These are phyloP conservation scores for Trichoderma cornu-damae DNA, from an alignment of 2,329 filamentous ascomycete species.

Conservation along the genomic window DNA sequence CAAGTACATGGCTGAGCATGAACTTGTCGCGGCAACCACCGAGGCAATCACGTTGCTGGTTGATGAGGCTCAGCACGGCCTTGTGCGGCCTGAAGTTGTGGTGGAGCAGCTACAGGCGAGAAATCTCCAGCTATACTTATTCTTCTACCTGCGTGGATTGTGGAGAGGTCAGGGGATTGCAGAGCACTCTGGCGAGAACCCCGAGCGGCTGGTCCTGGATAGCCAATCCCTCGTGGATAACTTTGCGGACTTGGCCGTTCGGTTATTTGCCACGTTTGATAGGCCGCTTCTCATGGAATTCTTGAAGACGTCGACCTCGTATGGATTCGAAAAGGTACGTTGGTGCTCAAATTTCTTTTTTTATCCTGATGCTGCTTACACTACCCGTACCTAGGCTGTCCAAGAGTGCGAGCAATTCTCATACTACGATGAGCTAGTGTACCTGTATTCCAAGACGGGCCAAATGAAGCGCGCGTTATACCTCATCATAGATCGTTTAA, in stretches of 20 bases:
- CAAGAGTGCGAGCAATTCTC: constrained; percentile 74
- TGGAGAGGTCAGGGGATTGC: constrained; percentile 70
- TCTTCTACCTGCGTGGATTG: constrained; percentile 82
- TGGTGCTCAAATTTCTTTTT: background rate
- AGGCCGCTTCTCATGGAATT: constrained; percentile 79
- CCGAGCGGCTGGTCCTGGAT: constrained; percentile 53
- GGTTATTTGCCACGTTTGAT: constrained; percentile 81
- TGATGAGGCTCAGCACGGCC: constrained; percentile 83
- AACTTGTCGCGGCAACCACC: constrained; percentile 72
- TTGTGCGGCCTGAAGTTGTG: constrained; percentile 72
- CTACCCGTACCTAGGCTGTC: constrained; percentile 45
- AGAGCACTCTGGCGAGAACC: constrained; percentile 49
- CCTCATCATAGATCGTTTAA: constrained; percentile 88
- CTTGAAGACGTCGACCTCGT: constrained; percentile 75
- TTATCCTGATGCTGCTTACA: constrained; percentile 21
- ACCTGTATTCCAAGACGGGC: constrained; percentile 90
- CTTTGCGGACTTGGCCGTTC: constrained; percentile 81
- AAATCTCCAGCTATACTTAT: constrained; percentile 69
- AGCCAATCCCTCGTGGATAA: constrained; percentile 69
- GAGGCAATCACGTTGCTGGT: constrained; percentile 85
- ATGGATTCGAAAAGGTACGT: constrained; percentile 70
- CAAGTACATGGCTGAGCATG: constrained; percentile 57
- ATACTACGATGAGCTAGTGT: constrained; percentile 90
- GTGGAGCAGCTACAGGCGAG: constrained; percentile 69
- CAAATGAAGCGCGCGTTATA: constrained; percentile 87